These are phyloP conservation scores for Apiospora sp. DNA, from an alignment of 2,329 filamentous ascomycete genomes.

Conservation along the genomic window DNA sequence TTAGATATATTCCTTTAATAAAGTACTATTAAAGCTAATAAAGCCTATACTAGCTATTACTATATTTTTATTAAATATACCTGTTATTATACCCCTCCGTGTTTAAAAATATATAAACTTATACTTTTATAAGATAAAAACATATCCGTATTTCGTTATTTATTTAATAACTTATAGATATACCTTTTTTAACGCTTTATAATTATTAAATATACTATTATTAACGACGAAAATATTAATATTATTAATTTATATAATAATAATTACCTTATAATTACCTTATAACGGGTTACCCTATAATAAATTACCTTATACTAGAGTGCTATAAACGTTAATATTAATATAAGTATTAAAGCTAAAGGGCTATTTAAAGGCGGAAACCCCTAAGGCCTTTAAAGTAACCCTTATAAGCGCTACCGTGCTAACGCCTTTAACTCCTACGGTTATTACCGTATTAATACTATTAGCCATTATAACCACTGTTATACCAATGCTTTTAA, in stretches of 20 bases:
- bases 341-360: background rate
- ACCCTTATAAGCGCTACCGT: background rate
- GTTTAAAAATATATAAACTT: background rate
- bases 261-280: background rate
- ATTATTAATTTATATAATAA: background rate
- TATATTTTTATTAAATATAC: background rate
- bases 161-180: background rate
- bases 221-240: background rate
- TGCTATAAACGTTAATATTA: background rate
- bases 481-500: too few species aligned
- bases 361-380: background rate
- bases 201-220: background rate
- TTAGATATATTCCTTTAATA: background rate
- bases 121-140: background rate
- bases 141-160: background rate
- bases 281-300: background rate
- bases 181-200: background rate
- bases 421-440: too few species aligned
- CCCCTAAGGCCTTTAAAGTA: too few species aligned
- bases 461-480: too few species aligned
- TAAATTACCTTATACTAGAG: background rate
- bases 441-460: background rate
- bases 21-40: background rate
- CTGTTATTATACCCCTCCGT: too few species aligned
- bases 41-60: background rate